Evolutionary conservation across 371 early-diverging fungal genomes (phyloP).

Genomic region (Mortierella sp.): DNA sequence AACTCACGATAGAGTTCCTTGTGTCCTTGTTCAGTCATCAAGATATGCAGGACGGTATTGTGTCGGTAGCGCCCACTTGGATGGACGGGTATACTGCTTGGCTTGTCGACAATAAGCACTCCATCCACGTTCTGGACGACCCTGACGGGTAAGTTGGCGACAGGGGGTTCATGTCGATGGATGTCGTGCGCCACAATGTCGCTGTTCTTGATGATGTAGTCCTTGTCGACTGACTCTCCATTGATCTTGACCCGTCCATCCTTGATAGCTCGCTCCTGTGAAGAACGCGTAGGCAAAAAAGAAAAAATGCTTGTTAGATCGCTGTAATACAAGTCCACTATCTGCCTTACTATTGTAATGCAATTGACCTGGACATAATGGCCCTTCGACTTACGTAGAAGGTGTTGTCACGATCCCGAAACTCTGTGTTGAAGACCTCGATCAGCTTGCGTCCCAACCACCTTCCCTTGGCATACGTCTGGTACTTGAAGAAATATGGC

Average conservation of each 20-base stretch:
- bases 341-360: no score
- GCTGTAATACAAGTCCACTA: neutral
- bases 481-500: conserved; percentile 88
- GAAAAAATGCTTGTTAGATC: neutral
- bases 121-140: conserved; percentile 76
- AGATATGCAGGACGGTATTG: conserved; percentile 87
- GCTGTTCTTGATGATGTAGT: conserved; percentile 72
- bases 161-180: conserved; percentile 97
- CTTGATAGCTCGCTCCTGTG: conserved; percentile 80
- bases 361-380: neutral
- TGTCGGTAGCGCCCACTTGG: conserved; percentile 85
- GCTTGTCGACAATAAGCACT: conserved; percentile 89
- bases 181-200: conserved; percentile 85
- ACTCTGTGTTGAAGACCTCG: conserved; percentile 88
- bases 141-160: conserved; percentile 72
- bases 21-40: conserved; percentile 76
- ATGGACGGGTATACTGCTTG: conserved; percentile 90
- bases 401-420: conserved; percentile 81
- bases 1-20: conserved; percentile 78
- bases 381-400: conserved; percentile 78
- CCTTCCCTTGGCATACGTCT: conserved; percentile 91
- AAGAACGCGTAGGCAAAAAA: neutral
- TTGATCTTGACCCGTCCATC: conserved; percentile 87
- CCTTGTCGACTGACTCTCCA: conserved; percentile 62
- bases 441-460: conserved; percentile 84